Base-by-base conservation (phyloP, 208 protist species). In the Naegleria lovaniensis region DNA sequence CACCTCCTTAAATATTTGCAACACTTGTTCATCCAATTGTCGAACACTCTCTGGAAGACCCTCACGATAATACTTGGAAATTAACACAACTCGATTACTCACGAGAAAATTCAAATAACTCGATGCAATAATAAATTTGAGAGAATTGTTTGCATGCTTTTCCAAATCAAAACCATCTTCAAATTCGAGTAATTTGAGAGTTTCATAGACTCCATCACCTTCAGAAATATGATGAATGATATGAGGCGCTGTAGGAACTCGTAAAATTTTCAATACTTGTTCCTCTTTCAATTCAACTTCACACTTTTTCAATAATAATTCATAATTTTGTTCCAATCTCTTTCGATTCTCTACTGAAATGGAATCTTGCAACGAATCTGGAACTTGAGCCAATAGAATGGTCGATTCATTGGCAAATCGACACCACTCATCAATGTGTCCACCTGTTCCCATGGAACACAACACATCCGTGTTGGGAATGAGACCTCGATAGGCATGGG, bases 101-200 rank as follows among this genome's bases (percentile, higher is more conserved):
- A 93, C 90, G 0, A 93, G 48, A 76, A 93, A 93, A 40, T 93
- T 93, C 48, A 88, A 92, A 55, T 93, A 93, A 83, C 92, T 93
- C 0, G 92, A 75, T 0, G 92, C 88, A 43, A 91, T 76, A 2
- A 93, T 58, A 39, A 76, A 38, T 9, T 90, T 48, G 51, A 92
- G 13, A 51, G 85, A 36, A 22, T 55, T 25, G 83, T 51, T 15
- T 55, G 51, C 52, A 88, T 43, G 4, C 67, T 84, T 29, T 58
- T 88, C 25, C 93, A 22, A n/a, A 38, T 84, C 38, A 1, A 48
- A 48, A 3, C 55, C 55, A 85, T 85, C 83, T 85, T 85, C 39
- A 85, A 85, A 85, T 3, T 25, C n/a, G 9, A 51, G 25, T 85
- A 43, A 33, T 29, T 40, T 9, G 6, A 85, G 29, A 43, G 38